Percentiles rank a stretch among this genome's conserved stretches.
phyloP scores from a whole-genome alignment of 495 filamentous ascomycete species.

The Aspergillus indologenus region DNA sequence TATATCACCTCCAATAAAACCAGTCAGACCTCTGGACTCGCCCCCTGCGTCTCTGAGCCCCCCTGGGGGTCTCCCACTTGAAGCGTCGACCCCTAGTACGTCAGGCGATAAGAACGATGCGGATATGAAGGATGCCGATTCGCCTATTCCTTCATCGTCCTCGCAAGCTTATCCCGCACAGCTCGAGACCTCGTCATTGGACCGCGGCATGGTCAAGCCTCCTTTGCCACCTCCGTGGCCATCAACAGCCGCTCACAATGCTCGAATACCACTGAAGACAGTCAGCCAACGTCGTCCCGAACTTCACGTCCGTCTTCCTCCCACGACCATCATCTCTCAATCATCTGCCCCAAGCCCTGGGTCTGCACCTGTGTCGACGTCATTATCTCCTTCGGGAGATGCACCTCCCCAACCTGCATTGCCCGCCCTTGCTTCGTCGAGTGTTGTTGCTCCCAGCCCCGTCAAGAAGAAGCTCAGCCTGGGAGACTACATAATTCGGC shows the following conservation, averaged over 20 bases:
- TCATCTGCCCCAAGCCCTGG: conserved; percentile 32
- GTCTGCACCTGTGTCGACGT: conserved; percentile 28
- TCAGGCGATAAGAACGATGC: conserved; percentile 28
- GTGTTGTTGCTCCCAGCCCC: conserved; percentile 52
- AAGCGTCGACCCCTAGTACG: conserved; percentile 19
- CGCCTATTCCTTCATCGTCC: conserved; percentile 11
- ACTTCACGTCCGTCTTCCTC: conserved; percentile 42
- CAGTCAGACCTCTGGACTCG: conserved; percentile 1
- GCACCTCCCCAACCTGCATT: conserved; percentile 22
- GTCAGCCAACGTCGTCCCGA: conserved; percentile 26
- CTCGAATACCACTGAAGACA: conserved; percentile 26
- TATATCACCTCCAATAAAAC: conserved; percentile 14
- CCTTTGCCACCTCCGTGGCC: conserved; percentile 36
- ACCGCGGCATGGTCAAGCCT: conserved; percentile 28
- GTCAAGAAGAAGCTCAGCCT: conserved; percentile 64
- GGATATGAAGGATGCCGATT: conserved; percentile 34
- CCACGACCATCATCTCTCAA: conserved; percentile 21
- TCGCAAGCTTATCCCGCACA: conserved; percentile 7
- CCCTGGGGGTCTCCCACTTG: conserved; percentile 3
- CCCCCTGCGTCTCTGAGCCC: conserved; percentile 8
- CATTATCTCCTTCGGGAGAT: conserved; percentile 37
- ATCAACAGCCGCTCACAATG: conserved; percentile 40
- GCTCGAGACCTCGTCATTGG: conserved; percentile 16
- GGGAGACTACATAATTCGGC: conserved; percentile 61
- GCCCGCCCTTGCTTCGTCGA: conserved; percentile 25